Percentiles rank a stretch among this genome's conserved stretches.
These are phyloP conservation scores for Penicillium subrubescens DNA, from an alignment of 495 filamentous ascomycete genomes.

Conservation along the genomic window DNA sequence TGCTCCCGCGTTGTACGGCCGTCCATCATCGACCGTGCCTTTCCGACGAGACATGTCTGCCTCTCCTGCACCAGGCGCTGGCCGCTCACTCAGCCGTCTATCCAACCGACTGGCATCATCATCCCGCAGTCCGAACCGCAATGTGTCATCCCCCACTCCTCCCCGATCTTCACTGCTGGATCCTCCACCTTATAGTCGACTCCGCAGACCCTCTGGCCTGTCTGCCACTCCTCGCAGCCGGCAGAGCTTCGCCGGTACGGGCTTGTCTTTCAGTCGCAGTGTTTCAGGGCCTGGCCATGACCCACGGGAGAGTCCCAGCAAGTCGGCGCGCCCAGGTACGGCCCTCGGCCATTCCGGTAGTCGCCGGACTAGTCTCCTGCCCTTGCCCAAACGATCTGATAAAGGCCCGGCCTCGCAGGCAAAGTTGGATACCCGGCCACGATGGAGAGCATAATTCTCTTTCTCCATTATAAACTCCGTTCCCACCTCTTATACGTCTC, in stretches of 20 bases:
- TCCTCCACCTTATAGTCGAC: slow-evolving; percentile 47
- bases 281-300: slow-evolving; percentile 32
- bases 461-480: not conserved
- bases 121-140: slow-evolving; percentile 42
- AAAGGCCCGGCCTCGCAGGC: slow-evolving; percentile 33
- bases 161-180: slow-evolving; percentile 33
- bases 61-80: slow-evolving; percentile 41
- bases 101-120: slow-evolving; percentile 44
- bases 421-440: slow-evolving; percentile 41
- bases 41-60: slow-evolving; percentile 43
- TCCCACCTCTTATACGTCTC: slow-evolving; percentile 2
- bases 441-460: slow-evolving; percentile 34
- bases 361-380: slow-evolving; percentile 53
- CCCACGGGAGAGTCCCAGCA: slow-evolving; percentile 35
- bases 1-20: slow-evolving; percentile 34
- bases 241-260: slow-evolving; percentile 43
- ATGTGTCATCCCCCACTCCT: slow-evolving; percentile 36
- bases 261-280: slow-evolving; percentile 38
- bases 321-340: slow-evolving; percentile 44
- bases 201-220: slow-evolving; percentile 35
- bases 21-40: slow-evolving; percentile 43
- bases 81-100: slow-evolving; percentile 37
- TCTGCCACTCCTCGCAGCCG: slow-evolving; percentile 41
- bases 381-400: slow-evolving; percentile 40
- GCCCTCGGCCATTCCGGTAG: slow-evolving; percentile 47